Conservation (phyloP, 1,284 basidiomycete genomes). For the Xerocomus cyaneibrunnescens region DNA sequence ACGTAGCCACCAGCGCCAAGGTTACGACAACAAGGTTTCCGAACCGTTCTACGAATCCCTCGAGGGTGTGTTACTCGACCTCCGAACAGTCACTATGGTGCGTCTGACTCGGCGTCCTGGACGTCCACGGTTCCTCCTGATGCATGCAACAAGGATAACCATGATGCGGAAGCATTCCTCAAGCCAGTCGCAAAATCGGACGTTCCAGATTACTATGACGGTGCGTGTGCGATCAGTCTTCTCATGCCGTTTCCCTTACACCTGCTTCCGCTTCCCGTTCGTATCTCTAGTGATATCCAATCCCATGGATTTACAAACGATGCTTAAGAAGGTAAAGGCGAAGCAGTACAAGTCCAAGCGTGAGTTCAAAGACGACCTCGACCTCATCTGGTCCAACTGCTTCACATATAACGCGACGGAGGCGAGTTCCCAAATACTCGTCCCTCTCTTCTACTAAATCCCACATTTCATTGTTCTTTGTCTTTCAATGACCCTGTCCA, state of each 20-base stretch:
- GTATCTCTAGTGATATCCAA: conserved; percentile 75
- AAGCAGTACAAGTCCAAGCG: conserved; percentile 92
- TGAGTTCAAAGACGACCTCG: conserved; percentile 91
- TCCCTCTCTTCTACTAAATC: not conserved
- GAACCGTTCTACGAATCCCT: conserved; percentile 91
- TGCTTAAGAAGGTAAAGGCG: conserved; percentile 89
- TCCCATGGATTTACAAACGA: conserved; percentile 94
- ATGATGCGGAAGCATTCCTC: conserved; percentile 85
- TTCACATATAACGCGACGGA: conserved; percentile 89
- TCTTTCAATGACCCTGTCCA: conserved; percentile 18
- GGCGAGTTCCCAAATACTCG: conserved; percentile 46
- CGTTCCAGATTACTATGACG: conserved; percentile 87
- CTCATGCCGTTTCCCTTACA: not conserved
- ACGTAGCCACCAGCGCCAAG: conserved; percentile 45
- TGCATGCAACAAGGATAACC: conserved; percentile 63
- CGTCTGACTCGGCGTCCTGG: conserved; percentile 31
- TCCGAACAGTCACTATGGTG: conserved; percentile 77
- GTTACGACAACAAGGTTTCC: conserved; percentile 69
- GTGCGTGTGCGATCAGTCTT: conserved; percentile 44
- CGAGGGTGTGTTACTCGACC: conserved; percentile 82
- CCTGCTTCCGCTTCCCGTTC: not conserved
- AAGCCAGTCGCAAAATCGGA: conserved; percentile 87
- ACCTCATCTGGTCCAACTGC: conserved; percentile 97
- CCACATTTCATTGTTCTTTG: not conserved
- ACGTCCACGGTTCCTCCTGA: conserved; percentile 11